These are phyloP conservation scores for Ceratorhiza oryzae-sativae DNA, from an alignment of 1,284 basidiomycete species.

Conservation along the genomic window DNA sequence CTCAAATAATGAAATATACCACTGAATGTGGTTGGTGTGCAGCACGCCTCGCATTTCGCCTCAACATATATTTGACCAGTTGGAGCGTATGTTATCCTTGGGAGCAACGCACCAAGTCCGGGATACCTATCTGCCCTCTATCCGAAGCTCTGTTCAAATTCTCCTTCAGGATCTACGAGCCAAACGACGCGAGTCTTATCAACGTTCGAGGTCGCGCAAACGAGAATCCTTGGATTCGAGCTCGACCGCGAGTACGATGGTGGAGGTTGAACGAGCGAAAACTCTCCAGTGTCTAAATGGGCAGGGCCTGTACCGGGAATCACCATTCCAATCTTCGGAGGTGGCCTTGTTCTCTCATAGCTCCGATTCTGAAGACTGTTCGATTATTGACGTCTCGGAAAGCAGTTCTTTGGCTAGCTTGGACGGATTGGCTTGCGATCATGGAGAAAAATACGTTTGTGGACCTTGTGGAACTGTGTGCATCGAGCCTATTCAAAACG, in stretches of 20 bases:
- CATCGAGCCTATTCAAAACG: background rate
- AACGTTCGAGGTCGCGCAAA: background rate
- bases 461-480: constrained; percentile 10
- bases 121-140: background rate
- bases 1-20: background rate
- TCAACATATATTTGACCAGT: background rate
- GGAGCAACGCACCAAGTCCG: background rate
- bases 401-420: background rate
- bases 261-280: background rate
- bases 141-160: background rate
- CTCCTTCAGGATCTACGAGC: constrained; percentile 15
- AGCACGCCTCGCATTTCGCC: background rate
- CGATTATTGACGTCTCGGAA: background rate
- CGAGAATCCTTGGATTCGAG: background rate
- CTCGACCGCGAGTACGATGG: background rate
- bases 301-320: background rate
- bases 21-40: background rate
- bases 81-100: background rate
- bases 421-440: background rate
- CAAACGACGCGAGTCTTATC: constrained; percentile 15
- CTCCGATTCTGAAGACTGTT: background rate
- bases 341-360: background rate
- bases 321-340: background rate
- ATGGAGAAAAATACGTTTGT: constrained; percentile 6
- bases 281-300: background rate